Conservation (phyloP, 2,329 filamentous ascomycete species). For the Trichophyton mentagrophytes region DNA sequence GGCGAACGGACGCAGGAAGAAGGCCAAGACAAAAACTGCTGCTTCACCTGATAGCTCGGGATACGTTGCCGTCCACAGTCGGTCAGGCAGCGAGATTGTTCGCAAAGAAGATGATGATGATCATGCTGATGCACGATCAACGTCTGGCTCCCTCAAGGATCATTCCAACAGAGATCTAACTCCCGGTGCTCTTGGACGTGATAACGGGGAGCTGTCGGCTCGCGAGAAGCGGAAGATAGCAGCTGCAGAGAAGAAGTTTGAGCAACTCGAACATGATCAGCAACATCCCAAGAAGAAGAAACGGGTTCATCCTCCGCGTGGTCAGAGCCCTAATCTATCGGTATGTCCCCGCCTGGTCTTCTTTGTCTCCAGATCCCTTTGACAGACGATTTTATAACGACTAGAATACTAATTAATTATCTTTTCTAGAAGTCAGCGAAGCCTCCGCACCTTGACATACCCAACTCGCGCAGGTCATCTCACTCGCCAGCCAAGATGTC, state of each 20-base stretch:
- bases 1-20: slow-evolving; percentile 35
- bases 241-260: slow-evolving; percentile 50
- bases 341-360: background rate
- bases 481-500: slow-evolving; percentile 25
- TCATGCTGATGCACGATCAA: slow-evolving; percentile 43
- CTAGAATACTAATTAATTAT: background rate
- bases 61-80: slow-evolving; percentile 43
- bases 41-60: slow-evolving; percentile 43
- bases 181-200: slow-evolving; percentile 36
- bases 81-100: slow-evolving; percentile 46
- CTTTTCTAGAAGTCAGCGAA: slow-evolving; percentile 5
- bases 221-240: slow-evolving; percentile 51
- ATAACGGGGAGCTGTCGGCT: slow-evolving; percentile 44
- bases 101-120: slow-evolving; percentile 44
- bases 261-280: slow-evolving; percentile 47
- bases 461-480: slow-evolving; percentile 19
- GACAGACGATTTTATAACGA: too few relatives aligned
- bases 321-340: slow-evolving; percentile 2
- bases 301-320: slow-evolving; percentile 29
- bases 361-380: background rate
- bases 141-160: slow-evolving; percentile 43
- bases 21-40: slow-evolving; percentile 33
- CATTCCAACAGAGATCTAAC: slow-evolving; percentile 50
- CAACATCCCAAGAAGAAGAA: slow-evolving; percentile 44
- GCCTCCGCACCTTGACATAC: slow-evolving; percentile 19